These are phyloP conservation scores for Suhomyces kilbournensis DNA, from an alignment of 805 yeast species.

Conservation along the genomic window DNA sequence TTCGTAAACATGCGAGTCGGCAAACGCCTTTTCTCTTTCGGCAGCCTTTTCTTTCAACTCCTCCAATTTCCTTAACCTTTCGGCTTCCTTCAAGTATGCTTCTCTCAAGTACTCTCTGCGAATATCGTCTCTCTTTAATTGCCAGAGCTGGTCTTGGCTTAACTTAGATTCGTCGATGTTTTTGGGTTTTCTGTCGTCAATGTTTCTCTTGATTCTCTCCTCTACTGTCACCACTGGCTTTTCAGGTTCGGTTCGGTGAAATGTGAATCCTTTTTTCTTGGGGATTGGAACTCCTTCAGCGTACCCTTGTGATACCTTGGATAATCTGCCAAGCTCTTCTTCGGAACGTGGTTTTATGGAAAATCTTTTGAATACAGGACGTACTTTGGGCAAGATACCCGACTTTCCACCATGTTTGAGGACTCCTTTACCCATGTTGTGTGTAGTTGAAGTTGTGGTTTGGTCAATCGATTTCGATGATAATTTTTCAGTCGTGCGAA, in stretches of 20 bases:
- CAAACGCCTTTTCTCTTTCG: conserved; percentile 22
- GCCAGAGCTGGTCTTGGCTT: conserved; percentile 42
- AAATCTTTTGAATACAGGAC: conserved; percentile 65
- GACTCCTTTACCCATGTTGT: conserved; percentile 47
- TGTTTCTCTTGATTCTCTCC: conserved; percentile 54
- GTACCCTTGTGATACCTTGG: conserved; percentile 55
- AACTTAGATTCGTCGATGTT: conserved; percentile 31
- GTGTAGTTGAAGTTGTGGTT: not conserved
- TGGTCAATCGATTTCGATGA: not conserved
- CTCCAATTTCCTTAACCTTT: conserved; percentile 41
- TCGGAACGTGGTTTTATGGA: conserved; percentile 55
- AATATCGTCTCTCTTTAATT: conserved; percentile 53
- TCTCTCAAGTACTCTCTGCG: conserved; percentile 71
- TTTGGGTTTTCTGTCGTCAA: conserved; percentile 40
- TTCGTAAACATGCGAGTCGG: conserved; percentile 32
- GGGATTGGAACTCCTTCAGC: conserved; percentile 73
- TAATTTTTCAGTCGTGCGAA: not conserved
- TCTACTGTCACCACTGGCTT: conserved; percentile 58
- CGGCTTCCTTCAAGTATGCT: conserved; percentile 55
- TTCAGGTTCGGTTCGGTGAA: conserved; percentile 53
- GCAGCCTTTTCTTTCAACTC: conserved; percentile 26
- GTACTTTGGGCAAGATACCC: conserved; percentile 77
- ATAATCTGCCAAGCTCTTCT: conserved; percentile 40
- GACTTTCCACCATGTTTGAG: conserved; percentile 61
- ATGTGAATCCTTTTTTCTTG: conserved; percentile 42